These are phyloP conservation scores for Fomes fomentarius DNA, from an alignment of 1,284 basidiomycete genomes.

Conservation along the genomic window DNA sequence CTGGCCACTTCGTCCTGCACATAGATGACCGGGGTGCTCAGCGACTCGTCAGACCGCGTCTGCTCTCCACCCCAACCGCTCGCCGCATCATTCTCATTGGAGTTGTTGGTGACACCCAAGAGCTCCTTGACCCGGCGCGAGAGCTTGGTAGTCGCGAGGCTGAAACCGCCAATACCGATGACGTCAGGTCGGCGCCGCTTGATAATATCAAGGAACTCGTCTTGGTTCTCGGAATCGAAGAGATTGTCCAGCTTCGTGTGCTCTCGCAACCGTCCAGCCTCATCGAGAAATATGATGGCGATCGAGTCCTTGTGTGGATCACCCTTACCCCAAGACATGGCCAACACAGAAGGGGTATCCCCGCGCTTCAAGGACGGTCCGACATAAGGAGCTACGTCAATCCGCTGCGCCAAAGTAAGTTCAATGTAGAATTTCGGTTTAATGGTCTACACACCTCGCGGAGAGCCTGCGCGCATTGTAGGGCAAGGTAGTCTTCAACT, in stretches of 20 bases:
- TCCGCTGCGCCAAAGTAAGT: conserved; percentile 52
- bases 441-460: conserved; percentile 58
- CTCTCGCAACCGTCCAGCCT: conserved; percentile 87
- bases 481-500: conserved; percentile 84
- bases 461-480: conserved; percentile 67
- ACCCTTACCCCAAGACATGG: conserved; percentile 94
- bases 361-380: conserved; percentile 66
- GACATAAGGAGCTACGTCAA: conserved; percentile 77
- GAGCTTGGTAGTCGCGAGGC: conserved; percentile 79
- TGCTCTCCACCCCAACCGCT: conserved; percentile 3
- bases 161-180: conserved; percentile 89
- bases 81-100: conserved; percentile 24
- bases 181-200: conserved; percentile 86
- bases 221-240: conserved; percentile 63
- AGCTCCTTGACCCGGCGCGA: conserved; percentile 65
- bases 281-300: conserved; percentile 84
- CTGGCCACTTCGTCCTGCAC: conserved; percentile 92
- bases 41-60: conserved; percentile 42
- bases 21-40: conserved; percentile 79
- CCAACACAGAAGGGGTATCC: conserved; percentile 84
- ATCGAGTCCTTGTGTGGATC: conserved; percentile 92
- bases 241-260: conserved; percentile 90
- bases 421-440: not conserved
- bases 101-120: conserved; percentile 19
- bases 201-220: conserved; percentile 84